Conservation (phyloP, 805 yeast species). For the Yarrowia osloensis region DNA sequence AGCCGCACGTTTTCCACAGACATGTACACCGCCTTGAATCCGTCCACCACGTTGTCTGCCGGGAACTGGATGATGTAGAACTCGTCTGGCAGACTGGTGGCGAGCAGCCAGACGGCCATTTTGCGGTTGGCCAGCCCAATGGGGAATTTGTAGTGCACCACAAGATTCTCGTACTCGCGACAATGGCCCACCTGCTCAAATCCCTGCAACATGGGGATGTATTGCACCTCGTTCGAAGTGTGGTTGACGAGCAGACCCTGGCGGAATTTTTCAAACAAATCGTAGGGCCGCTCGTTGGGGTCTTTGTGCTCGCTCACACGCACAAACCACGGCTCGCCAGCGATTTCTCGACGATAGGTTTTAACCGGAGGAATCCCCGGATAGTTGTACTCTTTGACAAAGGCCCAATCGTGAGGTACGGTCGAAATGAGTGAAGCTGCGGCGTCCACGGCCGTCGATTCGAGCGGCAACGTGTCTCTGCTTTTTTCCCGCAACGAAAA, state of each 20-base stretch:
- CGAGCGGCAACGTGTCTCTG: conserved; percentile 12
- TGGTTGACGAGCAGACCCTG: conserved; percentile 43
- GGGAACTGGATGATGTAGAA: conserved; percentile 43
- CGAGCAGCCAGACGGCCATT: conserved; percentile 43
- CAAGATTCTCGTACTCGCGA: conserved; percentile 37
- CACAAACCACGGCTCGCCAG: conserved; percentile 45
- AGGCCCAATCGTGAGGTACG: conserved; percentile 2
- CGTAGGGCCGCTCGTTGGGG: conserved; percentile 31
- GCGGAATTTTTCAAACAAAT: conserved; percentile 39
- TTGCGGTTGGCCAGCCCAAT: conserved; percentile 42
- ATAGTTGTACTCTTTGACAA: conserved; percentile 7
- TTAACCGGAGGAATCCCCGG: conserved; percentile 30
- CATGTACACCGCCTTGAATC: conserved; percentile 41
- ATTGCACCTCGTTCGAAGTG: conserved; percentile 45
- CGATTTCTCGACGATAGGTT: conserved; percentile 37
- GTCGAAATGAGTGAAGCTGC: not conserved
- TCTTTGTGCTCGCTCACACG: conserved; percentile 42
- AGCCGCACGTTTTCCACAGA: conserved; percentile 43
- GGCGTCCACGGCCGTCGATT: conserved; percentile 11
- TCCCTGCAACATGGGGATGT: conserved; percentile 42
- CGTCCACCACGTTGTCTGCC: conserved; percentile 36
- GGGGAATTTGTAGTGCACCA: conserved; percentile 43
- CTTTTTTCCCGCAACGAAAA: conserved; percentile 15
- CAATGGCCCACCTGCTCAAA: conserved; percentile 33
- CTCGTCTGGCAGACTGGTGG: conserved; percentile 25